Evolutionary conservation across 257 asterid genomes (phyloP).

Genomic region (Buddleja alternifolia): DNA sequence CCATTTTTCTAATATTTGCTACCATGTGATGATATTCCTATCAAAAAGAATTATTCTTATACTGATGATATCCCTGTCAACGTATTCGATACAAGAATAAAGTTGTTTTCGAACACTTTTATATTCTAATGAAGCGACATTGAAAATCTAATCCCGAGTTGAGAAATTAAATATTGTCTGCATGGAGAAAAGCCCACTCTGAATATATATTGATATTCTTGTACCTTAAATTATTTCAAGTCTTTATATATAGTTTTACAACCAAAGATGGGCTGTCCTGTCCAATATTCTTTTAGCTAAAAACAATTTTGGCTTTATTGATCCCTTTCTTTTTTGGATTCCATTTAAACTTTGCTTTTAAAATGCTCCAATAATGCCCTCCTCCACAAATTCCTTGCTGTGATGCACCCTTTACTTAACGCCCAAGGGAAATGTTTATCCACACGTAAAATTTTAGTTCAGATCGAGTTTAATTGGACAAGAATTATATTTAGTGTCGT

Average conservation of each 20-base stretch:
- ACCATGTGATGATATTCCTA: conserved; percentile 36
- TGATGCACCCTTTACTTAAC: conserved; percentile 20
- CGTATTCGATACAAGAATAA: no score
- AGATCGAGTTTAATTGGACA: no score
- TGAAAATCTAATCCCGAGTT: not conserved
- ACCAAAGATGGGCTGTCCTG: conserved; percentile 42
- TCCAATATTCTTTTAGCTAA: conserved; percentile 27
- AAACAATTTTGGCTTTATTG: conserved; percentile 39
- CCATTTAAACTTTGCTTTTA: conserved; percentile 22
- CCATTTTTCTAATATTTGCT: conserved; percentile 13
- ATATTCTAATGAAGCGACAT: no score
- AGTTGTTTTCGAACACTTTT: no score
- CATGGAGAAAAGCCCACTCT: not conserved
- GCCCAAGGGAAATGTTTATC: not conserved
- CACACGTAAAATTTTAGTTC: no score
- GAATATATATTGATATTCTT: no score
- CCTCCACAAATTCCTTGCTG: conserved; percentile 6
- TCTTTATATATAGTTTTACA: no score
- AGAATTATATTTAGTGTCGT: no score
- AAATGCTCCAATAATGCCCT: conserved; percentile 9
- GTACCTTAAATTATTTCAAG: no score
- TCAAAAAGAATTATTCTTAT: not conserved
- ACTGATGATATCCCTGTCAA: not conserved
- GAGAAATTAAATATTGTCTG: not conserved
- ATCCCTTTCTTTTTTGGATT: conserved; percentile 33